Evolutionary conservation across 768 basidiomycete genomes (phyloP).

Genomic region (Postia placenta): DNA sequence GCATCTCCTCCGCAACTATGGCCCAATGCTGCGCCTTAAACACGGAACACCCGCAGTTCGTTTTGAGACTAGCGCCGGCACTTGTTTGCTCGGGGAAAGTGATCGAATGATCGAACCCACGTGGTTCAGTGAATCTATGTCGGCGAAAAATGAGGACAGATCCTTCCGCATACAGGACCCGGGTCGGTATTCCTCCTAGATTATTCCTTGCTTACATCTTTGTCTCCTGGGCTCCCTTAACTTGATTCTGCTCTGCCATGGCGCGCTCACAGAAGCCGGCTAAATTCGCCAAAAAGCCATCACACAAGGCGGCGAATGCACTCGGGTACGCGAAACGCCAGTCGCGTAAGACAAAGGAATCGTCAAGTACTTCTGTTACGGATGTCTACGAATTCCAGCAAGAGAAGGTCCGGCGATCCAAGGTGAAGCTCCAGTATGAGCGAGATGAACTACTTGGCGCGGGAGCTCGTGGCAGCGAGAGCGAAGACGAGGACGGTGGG

Average conservation of each 20-base stretch:
- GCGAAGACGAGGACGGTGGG: slow-evolving; percentile 22
- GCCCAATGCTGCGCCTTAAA: too few relatives aligned
- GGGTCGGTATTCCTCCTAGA: too few relatives aligned
- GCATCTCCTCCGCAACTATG: neutral
- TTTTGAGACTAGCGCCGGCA: too few relatives aligned
- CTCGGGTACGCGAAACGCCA: slow-evolving; percentile 48
- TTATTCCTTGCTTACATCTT: neutral
- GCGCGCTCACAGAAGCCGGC: neutral
- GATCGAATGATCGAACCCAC: neutral
- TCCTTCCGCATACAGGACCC: too few relatives aligned
- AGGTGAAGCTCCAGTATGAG: slow-evolving; percentile 48
- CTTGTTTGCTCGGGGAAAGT: too few relatives aligned
- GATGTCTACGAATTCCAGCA: slow-evolving; percentile 66
- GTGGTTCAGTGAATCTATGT: neutral
- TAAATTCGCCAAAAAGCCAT: neutral
- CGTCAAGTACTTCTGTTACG: slow-evolving; percentile 22
- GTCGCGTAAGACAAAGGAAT: slow-evolving; percentile 34
- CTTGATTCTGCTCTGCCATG: neutral
- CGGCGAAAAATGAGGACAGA: neutral
- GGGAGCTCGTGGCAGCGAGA: slow-evolving; percentile 31
- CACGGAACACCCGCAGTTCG: too few relatives aligned
- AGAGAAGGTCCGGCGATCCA: slow-evolving; percentile 43
- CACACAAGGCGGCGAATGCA: slow-evolving; percentile 29
- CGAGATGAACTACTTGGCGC: slow-evolving; percentile 40
- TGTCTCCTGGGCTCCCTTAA: neutral